Evolutionary conservation across 257 asterid species (phyloP).

Genomic region (Asclepias syriaca): DNA sequence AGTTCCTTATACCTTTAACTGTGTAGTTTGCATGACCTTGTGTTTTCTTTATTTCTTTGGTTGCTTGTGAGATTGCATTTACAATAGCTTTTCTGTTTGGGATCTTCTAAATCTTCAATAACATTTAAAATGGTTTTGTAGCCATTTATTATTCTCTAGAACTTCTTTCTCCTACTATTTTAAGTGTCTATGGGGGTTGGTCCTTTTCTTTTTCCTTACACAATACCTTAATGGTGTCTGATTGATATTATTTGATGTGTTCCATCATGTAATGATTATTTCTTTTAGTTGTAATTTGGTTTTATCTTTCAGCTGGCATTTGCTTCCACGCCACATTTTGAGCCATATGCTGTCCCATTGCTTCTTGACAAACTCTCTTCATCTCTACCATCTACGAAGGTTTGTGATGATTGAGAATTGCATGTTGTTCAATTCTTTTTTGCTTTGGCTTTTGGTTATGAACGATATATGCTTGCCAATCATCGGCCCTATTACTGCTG

Average conservation of each 20-base stretch:
- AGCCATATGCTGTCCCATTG: conserved; percentile 71
- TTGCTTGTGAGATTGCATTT: not conserved
- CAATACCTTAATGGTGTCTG: not conserved
- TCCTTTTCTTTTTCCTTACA: not conserved
- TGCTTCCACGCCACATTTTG: conserved; percentile 81
- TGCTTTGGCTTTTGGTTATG: conserved; percentile 11
- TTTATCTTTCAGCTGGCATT: conserved; percentile 69
- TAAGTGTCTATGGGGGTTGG: not conserved
- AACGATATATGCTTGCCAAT: conserved; percentile 5
- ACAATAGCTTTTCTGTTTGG: not conserved
- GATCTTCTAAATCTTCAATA: not conserved
- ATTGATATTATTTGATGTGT: not conserved
- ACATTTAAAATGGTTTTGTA: not conserved
- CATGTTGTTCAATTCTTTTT: conserved; percentile 9
- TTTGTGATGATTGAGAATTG: conserved; percentile 28
- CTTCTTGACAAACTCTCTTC: conserved; percentile 88
- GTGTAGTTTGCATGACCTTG: not conserved
- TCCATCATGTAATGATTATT: conserved; percentile 9
- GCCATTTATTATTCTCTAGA: not conserved
- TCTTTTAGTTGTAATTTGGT: conserved; percentile 23
- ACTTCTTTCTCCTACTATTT: not conserved
- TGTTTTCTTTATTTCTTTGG: conserved; percentile 10
- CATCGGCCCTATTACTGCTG: conserved; percentile 18
- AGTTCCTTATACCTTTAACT: not conserved
- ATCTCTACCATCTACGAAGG: conserved; percentile 83